Conservation (phyloP, 768 basidiomycete genomes). For the Pleurotus pulmonarius region DNA sequence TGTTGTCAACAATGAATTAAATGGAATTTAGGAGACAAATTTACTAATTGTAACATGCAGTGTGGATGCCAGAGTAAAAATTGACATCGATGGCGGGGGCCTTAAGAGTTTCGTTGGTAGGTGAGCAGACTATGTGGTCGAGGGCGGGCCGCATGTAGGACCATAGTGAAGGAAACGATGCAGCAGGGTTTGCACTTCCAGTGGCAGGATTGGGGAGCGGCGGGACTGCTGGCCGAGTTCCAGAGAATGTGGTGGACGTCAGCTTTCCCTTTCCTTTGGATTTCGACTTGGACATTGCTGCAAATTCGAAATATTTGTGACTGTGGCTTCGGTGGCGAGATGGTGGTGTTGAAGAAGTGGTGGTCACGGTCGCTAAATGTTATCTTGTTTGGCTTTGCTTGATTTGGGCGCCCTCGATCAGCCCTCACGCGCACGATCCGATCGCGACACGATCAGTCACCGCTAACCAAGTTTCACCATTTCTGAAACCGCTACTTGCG, state of each 20-base stretch:
- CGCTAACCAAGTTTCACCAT: not conserved
- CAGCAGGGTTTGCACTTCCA: slow-evolving; percentile 70
- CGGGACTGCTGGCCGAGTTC: slow-evolving; percentile 14
- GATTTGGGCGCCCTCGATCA: not conserved
- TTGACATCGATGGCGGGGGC: slow-evolving; percentile 68
- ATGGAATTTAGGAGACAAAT: slow-evolving; percentile 16
- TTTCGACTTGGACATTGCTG: slow-evolving; percentile 1
- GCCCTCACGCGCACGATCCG: no score
- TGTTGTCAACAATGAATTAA: slow-evolving; percentile 12
- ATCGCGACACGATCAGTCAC: not conserved
- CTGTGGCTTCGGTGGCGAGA: not conserved
- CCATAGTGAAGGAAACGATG: slow-evolving; percentile 71
- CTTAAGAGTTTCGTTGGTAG: slow-evolving; percentile 54
- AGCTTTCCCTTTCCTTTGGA: slow-evolving; percentile 29
- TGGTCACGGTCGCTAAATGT: not conserved
- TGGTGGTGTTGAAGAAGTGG: not conserved
- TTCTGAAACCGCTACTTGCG: not conserved
- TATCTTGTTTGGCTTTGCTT: not conserved
- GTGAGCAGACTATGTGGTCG: slow-evolving; percentile 72
- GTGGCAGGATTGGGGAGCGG: slow-evolving; percentile 51
- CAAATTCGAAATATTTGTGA: not conserved
- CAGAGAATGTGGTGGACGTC: slow-evolving; percentile 8
- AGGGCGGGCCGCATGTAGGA: slow-evolving; percentile 71
- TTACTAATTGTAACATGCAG: slow-evolving; percentile 81
- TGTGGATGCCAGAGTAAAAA: slow-evolving; percentile 76